phyloP scores from a whole-genome alignment of 306 rosid species.

The Gastrolobium bilobum region DNA sequence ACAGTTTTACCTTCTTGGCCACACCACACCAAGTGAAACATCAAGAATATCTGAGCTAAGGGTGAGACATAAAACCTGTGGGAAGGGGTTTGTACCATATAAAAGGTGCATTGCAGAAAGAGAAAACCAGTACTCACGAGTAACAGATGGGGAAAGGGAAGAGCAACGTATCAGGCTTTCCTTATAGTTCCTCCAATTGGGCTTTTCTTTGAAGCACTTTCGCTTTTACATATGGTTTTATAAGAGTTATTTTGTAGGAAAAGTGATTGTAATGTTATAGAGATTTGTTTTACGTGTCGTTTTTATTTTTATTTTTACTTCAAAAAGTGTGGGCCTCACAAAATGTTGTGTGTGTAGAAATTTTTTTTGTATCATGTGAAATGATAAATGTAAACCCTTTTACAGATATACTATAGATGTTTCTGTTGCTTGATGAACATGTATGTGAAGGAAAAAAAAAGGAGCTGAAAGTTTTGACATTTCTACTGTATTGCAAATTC shows the following conservation, averaged over 20 bases:
- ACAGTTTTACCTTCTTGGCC: constrained; percentile 34
- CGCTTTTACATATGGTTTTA: constrained; percentile 36
- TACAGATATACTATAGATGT: constrained; percentile 26
- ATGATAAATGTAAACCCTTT: no score
- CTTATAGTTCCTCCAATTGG: constrained; percentile 48
- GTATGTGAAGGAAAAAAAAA: constrained; percentile 41
- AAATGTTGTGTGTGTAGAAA: no score
- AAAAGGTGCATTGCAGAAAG: constrained; percentile 70
- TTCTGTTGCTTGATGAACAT: constrained; percentile 43
- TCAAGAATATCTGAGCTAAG: constrained; percentile 37
- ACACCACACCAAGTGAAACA: constrained; percentile 27
- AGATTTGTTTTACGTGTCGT: no score
- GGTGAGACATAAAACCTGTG: constrained; percentile 45
- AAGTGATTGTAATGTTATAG: no score
- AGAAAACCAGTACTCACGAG: constrained; percentile 41
- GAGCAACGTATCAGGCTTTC: constrained; percentile 64
- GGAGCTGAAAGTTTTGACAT: constrained; percentile 45
- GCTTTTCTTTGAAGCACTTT: constrained; percentile 27
- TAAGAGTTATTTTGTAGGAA: no score
- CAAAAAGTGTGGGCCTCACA: no score
- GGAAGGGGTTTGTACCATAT: constrained; percentile 79
- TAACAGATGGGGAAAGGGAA: constrained; percentile 54
- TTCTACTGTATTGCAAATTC: constrained; percentile 36
- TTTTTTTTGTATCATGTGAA: no score
- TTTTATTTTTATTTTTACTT: no score